Conservation (phyloP, 768 basidiomycete species). For the Sarcomyxa edulis region DNA sequence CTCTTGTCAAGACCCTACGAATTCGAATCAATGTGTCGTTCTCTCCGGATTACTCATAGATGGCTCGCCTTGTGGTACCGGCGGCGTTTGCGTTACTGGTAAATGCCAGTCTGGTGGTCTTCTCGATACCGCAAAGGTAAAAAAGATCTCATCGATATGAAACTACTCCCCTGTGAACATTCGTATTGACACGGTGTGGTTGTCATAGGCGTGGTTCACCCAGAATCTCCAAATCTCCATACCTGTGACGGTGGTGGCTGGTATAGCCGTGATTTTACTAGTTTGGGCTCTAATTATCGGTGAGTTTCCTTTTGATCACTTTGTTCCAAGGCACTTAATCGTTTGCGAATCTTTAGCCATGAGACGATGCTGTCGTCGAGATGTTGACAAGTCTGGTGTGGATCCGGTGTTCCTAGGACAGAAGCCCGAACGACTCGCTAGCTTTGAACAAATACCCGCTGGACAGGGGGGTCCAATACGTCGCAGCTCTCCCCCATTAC, state of each 20-base stretch:
- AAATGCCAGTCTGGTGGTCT: constrained; percentile 56
- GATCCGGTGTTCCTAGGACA: constrained; percentile 15
- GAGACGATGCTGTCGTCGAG: constrained; percentile 26
- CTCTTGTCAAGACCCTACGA: constrained; percentile 69
- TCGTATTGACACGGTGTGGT: constrained; percentile 4
- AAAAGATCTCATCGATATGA: constrained; percentile 8
- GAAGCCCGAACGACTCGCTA: neutral
- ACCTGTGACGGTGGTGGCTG: constrained; percentile 71
- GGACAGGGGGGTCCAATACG: neutral
- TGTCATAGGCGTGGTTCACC: constrained; percentile 61
- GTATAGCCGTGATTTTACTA: constrained; percentile 53
- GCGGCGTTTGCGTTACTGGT: constrained; percentile 60
- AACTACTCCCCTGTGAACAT: constrained; percentile 6
- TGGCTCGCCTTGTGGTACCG: constrained; percentile 81
- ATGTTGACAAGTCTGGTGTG: neutral
- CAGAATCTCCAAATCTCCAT: constrained; percentile 77
- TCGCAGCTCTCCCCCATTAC: neutral
- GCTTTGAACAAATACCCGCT: no score
- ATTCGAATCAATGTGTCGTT: constrained; percentile 56
- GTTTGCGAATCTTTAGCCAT: constrained; percentile 20
- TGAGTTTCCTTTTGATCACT: no score
- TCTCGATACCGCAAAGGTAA: constrained; percentile 58
- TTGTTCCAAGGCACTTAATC: constrained; percentile 7
- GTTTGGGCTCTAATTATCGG: constrained; percentile 44
- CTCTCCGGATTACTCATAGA: constrained; percentile 70